Evolutionary conservation across 2,329 filamentous ascomycete species (phyloP).

Genomic region (Botrytis paeoniae): DNA sequence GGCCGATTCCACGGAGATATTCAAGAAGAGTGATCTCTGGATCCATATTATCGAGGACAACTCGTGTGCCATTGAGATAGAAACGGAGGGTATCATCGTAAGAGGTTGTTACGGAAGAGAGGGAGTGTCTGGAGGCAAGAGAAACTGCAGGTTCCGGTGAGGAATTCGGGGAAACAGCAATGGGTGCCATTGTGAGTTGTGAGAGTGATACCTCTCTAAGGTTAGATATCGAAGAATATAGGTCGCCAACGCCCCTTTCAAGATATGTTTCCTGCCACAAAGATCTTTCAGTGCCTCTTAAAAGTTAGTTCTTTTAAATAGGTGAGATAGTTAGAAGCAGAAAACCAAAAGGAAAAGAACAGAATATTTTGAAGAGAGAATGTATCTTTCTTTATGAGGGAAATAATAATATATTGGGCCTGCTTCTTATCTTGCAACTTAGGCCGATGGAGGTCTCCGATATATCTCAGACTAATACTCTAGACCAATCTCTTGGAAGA

Average conservation of each 20-base stretch:
- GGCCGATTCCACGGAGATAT: conserved; percentile 85
- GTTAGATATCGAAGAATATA: neutral
- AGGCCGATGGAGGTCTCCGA: conserved; percentile 19
- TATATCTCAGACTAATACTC: neutral
- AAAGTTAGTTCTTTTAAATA: neutral
- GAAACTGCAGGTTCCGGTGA: conserved; percentile 34
- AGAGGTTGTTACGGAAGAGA: conserved; percentile 64
- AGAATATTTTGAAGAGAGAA: neutral
- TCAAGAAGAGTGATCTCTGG: conserved; percentile 90
- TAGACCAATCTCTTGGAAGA: neutral
- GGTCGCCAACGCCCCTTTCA: neutral
- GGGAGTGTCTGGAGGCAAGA: conserved; percentile 36
- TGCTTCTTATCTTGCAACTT: conserved; percentile 11
- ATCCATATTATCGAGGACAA: conserved; percentile 81
- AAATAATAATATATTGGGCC: conserved; percentile 16
- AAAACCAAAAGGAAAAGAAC: neutral
- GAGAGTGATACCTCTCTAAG: neutral
- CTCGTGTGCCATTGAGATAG: conserved; percentile 90
- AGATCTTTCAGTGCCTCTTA: neutral
- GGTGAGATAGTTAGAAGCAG: neutral
- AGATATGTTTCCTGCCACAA: neutral
- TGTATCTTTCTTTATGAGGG: neutral
- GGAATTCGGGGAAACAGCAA: conserved; percentile 49
- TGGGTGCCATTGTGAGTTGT: conserved; percentile 52
- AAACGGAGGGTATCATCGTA: conserved; percentile 90